Evolutionary conservation across 78 protist species (phyloP).

Genomic region (Dictyostelium intermedium): DNA sequence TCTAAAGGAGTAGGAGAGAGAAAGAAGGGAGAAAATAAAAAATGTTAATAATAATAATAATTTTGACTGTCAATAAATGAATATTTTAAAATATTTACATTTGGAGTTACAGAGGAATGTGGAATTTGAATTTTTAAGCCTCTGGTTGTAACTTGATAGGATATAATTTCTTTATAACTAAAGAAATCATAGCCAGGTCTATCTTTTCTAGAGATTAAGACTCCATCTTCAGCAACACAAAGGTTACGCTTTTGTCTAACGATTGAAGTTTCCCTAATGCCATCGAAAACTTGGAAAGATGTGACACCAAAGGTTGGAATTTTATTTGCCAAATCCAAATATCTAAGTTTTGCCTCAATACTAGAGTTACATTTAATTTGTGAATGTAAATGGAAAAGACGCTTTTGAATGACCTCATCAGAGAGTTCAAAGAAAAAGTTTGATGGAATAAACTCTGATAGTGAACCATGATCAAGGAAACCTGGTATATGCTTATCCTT

Average conservation of each 20-base stretch:
- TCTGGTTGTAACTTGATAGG: constrained; percentile 29
- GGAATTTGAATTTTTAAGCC: constrained; percentile 62
- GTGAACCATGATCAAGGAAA: constrained; percentile 49
- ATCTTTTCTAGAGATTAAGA: constrained; percentile 59
- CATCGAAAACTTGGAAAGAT: constrained; percentile 37
- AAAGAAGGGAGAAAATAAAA: too few relatives aligned
- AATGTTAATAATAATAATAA: not conserved
- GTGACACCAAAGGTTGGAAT: constrained; percentile 77
- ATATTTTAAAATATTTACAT: not conserved
- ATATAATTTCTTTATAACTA: constrained; percentile 1
- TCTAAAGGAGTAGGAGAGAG: too few relatives aligned
- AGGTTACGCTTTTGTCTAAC: constrained; percentile 2
- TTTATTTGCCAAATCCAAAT: constrained; percentile 61
- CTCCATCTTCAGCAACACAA: constrained; percentile 58
- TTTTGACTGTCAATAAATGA: too few relatives aligned
- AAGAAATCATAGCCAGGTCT: constrained; percentile 44
- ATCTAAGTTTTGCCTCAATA: constrained; percentile 61
- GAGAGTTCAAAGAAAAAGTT: constrained; percentile 15
- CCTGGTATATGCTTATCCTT: constrained; percentile 64
- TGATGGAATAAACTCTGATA: constrained; percentile 39
- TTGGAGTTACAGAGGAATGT: constrained; percentile 19
- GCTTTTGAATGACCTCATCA: constrained; percentile 52
- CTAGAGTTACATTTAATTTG: constrained; percentile 49
- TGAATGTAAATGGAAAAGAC: constrained; percentile 38
- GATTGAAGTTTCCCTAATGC: not conserved